Conservation (phyloP, 1,284 basidiomycete species). For the Fomitopsis schrenkii region DNA sequence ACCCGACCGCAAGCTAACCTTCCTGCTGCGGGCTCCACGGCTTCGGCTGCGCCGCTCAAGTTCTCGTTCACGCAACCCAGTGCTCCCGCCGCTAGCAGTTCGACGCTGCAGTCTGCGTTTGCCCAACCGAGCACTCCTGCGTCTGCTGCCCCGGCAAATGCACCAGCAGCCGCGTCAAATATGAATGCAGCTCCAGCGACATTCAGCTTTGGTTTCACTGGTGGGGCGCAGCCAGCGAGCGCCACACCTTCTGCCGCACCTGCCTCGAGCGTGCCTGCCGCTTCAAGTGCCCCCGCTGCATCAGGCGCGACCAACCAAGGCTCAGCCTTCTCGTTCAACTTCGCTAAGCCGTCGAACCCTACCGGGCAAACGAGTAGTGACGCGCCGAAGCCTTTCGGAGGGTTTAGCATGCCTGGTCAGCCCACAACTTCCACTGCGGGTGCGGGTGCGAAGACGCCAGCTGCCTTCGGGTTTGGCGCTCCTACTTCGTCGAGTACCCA, state of each 20-base stretch:
- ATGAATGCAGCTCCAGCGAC: conserved; percentile 15
- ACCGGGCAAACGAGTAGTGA: conserved; percentile 4
- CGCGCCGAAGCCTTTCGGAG: conserved; percentile 13
- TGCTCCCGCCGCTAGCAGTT: conserved; percentile 9
- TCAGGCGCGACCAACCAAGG: not conserved
- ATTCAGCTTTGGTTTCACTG: conserved; percentile 29
- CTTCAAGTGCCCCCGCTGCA: not conserved
- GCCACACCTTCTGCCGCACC: not conserved
- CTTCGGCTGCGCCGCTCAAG: not conserved
- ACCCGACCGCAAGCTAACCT: not conserved
- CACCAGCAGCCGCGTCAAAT: not conserved
- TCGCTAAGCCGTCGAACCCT: conserved; percentile 5
- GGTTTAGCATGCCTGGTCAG: conserved; percentile 1
- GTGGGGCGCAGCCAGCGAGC: conserved; percentile 8
- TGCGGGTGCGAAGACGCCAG: not conserved
- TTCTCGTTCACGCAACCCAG: conserved; percentile 15
- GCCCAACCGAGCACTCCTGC: not conserved
- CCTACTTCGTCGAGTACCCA: not conserved
- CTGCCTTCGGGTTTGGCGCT: conserved; percentile 5
- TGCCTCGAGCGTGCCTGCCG: not conserved
- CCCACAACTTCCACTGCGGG: not conserved
- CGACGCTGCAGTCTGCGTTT: not conserved
- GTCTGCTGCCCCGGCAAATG: conserved; percentile 1
- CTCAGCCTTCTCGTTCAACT: not conserved
- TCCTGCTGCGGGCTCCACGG: not conserved